These are phyloP conservation scores for Stagonosporopsis cucurbitacearum DNA, from an alignment of 2,329 filamentous ascomycete genomes.

Conservation along the genomic window DNA sequence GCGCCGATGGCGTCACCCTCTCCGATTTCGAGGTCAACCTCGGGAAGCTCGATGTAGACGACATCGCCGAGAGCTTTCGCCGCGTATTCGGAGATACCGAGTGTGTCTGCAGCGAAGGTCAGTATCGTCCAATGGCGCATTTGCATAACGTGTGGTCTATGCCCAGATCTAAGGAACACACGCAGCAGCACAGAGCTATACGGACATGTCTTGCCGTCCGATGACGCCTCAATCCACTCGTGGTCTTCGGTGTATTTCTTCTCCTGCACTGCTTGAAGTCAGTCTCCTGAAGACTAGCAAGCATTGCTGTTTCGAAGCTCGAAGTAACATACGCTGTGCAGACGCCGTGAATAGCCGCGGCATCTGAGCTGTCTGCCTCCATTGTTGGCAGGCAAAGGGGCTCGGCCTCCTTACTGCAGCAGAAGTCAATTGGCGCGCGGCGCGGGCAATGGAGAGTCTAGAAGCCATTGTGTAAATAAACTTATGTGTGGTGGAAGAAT, in stretches of 20 bases:
- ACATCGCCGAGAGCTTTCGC: slow-evolving; percentile 93
- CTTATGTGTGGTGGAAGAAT: slow-evolving; percentile 17
- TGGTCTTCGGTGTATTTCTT: slow-evolving; percentile 97
- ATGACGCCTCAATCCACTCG: slow-evolving; percentile 93
- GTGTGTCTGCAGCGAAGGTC: slow-evolving; percentile 57
- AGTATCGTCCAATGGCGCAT: not conserved
- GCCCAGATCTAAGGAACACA: not conserved
- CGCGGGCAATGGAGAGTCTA: slow-evolving; percentile 41
- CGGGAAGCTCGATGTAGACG: slow-evolving; percentile 94
- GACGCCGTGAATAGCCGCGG: slow-evolving; percentile 50
- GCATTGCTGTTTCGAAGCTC: slow-evolving; percentile 12
- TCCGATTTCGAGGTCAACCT: slow-evolving; percentile 69
- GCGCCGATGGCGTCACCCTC: slow-evolving; percentile 88
- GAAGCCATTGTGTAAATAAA: slow-evolving; percentile 43
- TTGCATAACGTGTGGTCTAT: not conserved
- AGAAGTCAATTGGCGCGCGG: slow-evolving; percentile 45
- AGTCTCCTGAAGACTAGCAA: slow-evolving; percentile 13
- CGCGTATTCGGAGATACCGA: slow-evolving; percentile 90
- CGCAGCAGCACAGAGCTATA: not conserved
- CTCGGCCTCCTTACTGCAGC: slow-evolving; percentile 33
- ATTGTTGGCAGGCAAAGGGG: slow-evolving; percentile 34
- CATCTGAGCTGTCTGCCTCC: slow-evolving; percentile 30
- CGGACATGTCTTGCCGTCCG: slow-evolving; percentile 79
- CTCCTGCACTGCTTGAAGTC: slow-evolving; percentile 58
- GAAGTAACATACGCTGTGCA: slow-evolving; percentile 36